Evolutionary conservation across 257 asterid genomes (phyloP), one percentile per base, ranked within the genome.

Genomic region (Nicotiana tabacum): DNA sequence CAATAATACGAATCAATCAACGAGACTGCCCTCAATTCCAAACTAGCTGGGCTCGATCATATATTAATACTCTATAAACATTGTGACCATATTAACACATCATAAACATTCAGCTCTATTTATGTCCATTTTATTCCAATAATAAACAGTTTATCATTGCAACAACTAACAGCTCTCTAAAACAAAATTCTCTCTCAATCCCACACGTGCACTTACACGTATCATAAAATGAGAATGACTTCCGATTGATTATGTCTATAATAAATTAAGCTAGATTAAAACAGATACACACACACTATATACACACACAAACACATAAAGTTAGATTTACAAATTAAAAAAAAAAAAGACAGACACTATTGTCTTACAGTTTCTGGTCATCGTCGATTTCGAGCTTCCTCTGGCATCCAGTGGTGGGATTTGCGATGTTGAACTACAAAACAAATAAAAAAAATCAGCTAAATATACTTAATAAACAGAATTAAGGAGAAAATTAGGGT

Each of bases 371-470:
- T 16, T 76, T 76, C 80, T 76, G 80, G 18, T 76, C 80, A 51
- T 76, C 80, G 1, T 76, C 80, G 9, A 76, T 76, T 16, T 76
- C 80, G 24, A 76, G 80, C 17, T 76, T 76, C 29, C 53, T 76
- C 64, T 76, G 80, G 27, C 80, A 76, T 18, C 80, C 80, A 76
- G 80, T 76, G 16, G 80, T 76, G 6, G 80, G 80, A 76, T 76
- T 76, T n/a, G 80, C 80, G 53, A 76, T 76, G 43, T 76, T 76
- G 46, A 76, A 76, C 80, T 76, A 24, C 43, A 76, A 51, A 51
- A 72, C 0, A 29, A 12, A 27, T 13, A 1, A 51, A 2, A 48
- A 4, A 51, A 17, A 76, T 74, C 11, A 13, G 21, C 16, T 48
- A 12, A 33, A 46, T 2, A 16, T 57, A 74, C 29, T 51, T 24